These are phyloP conservation scores for Tritrichomonas musculus DNA, from an alignment of 208 protist species.

Conservation along the genomic window DNA sequence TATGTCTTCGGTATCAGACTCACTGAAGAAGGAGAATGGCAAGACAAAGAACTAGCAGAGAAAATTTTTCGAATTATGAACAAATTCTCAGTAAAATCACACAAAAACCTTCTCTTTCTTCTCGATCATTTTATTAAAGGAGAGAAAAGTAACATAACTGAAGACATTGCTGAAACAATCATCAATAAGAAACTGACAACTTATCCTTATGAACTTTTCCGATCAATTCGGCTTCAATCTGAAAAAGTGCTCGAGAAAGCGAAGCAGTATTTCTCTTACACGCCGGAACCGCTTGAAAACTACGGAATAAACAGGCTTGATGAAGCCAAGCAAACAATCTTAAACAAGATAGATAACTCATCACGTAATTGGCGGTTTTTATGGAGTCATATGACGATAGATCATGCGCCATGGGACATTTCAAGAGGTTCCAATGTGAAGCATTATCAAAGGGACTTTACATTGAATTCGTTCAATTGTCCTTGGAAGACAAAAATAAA, in stretches of 20 bases:
- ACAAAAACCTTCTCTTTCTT: too few relatives aligned
- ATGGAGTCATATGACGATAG: slow-evolving; percentile 25
- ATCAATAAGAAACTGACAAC: too few relatives aligned
- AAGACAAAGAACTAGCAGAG: background rate
- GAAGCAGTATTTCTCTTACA: background rate
- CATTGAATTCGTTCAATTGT: background rate
- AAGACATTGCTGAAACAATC: too few relatives aligned
- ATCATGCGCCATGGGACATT: background rate
- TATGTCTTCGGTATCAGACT: background rate
- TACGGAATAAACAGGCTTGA: background rate
- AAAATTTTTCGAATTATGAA: too few relatives aligned
- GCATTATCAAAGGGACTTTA: background rate
- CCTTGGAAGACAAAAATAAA: background rate
- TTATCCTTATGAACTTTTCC: too few relatives aligned
- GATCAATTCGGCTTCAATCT: too few relatives aligned
- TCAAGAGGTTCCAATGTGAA: background rate
- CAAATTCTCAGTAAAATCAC: too few relatives aligned
- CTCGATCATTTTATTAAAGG: too few relatives aligned
- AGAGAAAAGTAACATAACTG: too few relatives aligned
- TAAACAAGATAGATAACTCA: background rate
- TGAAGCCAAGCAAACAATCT: background rate
- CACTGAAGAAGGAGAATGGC: background rate
- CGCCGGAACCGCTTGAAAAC: background rate
- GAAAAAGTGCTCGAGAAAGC: background rate
- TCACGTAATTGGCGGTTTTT: background rate